Conservation (phyloP, 306 rosid species). For the Carpinus viminea region DNA sequence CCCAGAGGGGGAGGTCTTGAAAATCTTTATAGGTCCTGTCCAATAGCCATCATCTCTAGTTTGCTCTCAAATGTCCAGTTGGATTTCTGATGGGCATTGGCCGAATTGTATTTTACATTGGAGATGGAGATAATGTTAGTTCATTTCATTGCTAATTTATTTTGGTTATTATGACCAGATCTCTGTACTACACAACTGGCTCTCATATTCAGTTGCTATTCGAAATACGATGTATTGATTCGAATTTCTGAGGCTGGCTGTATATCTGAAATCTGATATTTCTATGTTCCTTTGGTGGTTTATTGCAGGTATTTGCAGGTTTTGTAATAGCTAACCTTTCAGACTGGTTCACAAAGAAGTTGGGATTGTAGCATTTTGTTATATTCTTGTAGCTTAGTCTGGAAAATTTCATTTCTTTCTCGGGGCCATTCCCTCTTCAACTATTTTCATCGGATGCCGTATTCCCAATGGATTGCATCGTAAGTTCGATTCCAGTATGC, state of each 20-base stretch:
- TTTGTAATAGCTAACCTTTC: constrained; percentile 93
- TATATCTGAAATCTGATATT: constrained; percentile 5
- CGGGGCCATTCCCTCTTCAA: constrained; percentile 22
- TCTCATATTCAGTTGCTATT: not conserved
- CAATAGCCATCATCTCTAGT: not conserved
- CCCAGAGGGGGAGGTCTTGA: no score
- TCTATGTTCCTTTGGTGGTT: constrained; percentile 25
- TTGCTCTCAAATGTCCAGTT: no score
- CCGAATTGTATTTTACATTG: not conserved
- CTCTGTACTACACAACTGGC: not conserved
- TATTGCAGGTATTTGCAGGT: constrained; percentile 86
- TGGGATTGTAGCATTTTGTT: constrained; percentile 58
- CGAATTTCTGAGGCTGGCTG: not conserved
- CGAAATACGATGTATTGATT: not conserved
- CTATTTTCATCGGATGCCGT: constrained; percentile 21
- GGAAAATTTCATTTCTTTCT: constrained; percentile 43
- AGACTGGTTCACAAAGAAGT: constrained; percentile 61
- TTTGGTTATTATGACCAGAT: not conserved
- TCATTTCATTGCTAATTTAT: not conserved
- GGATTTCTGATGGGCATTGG: not conserved
- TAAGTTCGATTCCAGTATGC: constrained; percentile 5
- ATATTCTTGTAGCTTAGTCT: constrained; percentile 15
- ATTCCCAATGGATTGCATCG: constrained; percentile 14
- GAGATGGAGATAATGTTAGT: not conserved
- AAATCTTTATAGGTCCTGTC: not conserved